Evolutionary conservation across 176 grass and related monocot genomes (phyloP), one percentile per base, ranked within the genome.

Genomic region (Juncus effusus): DNA sequence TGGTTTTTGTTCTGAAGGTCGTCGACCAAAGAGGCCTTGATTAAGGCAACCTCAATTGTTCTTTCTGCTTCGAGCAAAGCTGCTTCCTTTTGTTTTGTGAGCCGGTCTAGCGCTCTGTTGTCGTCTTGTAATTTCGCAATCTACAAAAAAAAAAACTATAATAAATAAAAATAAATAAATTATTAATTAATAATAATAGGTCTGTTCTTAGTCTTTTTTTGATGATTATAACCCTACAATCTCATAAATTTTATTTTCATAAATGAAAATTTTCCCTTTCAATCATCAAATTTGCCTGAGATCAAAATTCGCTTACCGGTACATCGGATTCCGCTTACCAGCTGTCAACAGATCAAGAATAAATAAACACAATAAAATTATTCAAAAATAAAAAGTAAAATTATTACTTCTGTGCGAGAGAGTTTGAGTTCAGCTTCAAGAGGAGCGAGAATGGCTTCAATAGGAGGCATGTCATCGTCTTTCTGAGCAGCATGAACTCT

Each of bases 401-500:
- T 41, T 59, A 44, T 65, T 75, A 96, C 93, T 85, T 97, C 94
- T 16, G 87, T 82, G 47, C 85, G 88, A 16, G 88, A 70, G 15
- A 92, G 77, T 64, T 93, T 97, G 6, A 97, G 80, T 71, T 97
- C 94, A 5, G 94, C 94, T 61, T 97, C 94, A 63, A 97, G 78
- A 40, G 94, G 94, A 6, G 94, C 94, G 9, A 97, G 94, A 80
- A 97, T 97, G 69, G 94, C 94, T 73, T 97, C 94, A 10, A 97
- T 89, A 15, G 94, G 94, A 13, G 94, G 94, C 85, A 92, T 97
- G 75, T 97, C 88, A 36, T 97, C 88, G 54, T 97, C 94, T 61
- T 97, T 97, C 63, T 97, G 94, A 9, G 94, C 94, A 2, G 94
- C 82, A 77, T 97, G 94, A 60, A 97, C 94, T 80, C 94, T 93